Evolutionary conservation across 495 filamentous ascomycete genomes (phyloP).

Genomic region (Delitschia confertaspora): DNA sequence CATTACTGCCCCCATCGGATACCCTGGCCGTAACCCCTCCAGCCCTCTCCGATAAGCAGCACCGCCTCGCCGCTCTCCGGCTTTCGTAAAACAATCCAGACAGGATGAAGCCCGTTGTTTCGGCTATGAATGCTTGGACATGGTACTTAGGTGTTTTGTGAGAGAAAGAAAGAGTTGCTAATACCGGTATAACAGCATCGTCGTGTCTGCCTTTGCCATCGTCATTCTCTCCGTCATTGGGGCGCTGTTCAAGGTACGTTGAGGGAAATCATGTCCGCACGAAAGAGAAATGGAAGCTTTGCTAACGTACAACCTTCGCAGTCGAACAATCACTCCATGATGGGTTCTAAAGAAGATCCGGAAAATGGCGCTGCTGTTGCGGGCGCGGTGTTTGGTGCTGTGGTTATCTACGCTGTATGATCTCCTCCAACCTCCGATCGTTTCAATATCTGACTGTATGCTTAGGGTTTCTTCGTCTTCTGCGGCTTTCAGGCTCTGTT

Average conservation of each 20-base stretch:
- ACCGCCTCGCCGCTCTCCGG: neutral
- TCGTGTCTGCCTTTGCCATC: slow-evolving; percentile 82
- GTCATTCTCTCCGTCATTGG: slow-evolving; percentile 79
- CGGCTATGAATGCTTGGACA: slow-evolving; percentile 85
- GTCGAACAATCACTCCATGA: slow-evolving; percentile 68
- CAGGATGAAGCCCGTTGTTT: slow-evolving; percentile 82
- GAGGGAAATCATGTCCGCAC: slow-evolving; percentile 1
- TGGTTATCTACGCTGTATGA: slow-evolving; percentile 75
- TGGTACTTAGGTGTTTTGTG: slow-evolving; percentile 47
- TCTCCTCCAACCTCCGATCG: neutral
- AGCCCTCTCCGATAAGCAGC: slow-evolving; percentile 9
- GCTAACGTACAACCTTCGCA: slow-evolving; percentile 27
- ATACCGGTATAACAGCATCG: slow-evolving; percentile 48
- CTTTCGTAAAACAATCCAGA: slow-evolving; percentile 32
- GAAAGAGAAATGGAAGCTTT: neutral
- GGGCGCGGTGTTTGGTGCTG: slow-evolving; percentile 71
- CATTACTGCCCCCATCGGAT: too few relatives aligned
- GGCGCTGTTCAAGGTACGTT: slow-evolving; percentile 59
- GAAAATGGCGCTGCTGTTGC: slow-evolving; percentile 68
- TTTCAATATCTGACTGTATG: slow-evolving; percentile 1
- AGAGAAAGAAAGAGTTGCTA: neutral
- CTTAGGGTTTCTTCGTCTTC: slow-evolving; percentile 77
- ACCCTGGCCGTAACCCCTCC: too few relatives aligned
- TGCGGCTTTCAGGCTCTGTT: slow-evolving; percentile 78
- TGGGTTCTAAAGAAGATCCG: slow-evolving; percentile 59